A percentile compares a stretch with the other conserved stretches of the same genome.
Evolutionary conservation across 192 early-diverging fungal genomes (phyloP).

Genomic region (Backusella australiensis): DNA sequence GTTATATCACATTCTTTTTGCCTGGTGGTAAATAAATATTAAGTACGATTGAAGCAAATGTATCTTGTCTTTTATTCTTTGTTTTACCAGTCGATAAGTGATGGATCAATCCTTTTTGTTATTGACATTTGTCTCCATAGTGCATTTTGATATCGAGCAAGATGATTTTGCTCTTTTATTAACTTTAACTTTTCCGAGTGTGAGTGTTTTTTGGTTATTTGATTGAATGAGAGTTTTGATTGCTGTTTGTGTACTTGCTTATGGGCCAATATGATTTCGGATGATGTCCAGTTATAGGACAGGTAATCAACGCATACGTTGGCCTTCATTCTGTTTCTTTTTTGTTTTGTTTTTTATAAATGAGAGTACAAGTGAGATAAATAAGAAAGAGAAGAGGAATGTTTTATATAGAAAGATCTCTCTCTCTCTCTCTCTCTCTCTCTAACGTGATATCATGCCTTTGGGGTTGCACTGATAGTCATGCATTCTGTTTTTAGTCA

Average conservation of each 20-base stretch:
- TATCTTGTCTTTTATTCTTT: not conserved
- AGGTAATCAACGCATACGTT: constrained; percentile 29
- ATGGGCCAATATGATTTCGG: constrained; percentile 14
- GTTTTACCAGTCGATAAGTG: constrained; percentile 34
- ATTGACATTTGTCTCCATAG: constrained; percentile 38
- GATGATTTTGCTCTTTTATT: constrained; percentile 17
- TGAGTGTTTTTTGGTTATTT: not conserved
- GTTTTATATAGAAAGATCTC: not conserved
- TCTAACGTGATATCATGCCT: not conserved
- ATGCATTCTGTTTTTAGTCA: not conserved
- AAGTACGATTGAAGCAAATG: not conserved
- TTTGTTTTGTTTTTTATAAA: constrained; percentile 8
- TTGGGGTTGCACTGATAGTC: constrained; percentile 3
- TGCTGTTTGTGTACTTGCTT: constrained; percentile 11
- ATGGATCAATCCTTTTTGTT: constrained; percentile 19
- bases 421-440: too few species aligned
- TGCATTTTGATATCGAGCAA: constrained; percentile 33
- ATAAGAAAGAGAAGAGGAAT: not conserved
- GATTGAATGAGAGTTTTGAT: not conserved
- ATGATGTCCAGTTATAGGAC: constrained; percentile 15
- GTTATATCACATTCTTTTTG: constrained; percentile 40
- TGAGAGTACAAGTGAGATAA: not conserved
- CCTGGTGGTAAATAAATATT: constrained; percentile 7
- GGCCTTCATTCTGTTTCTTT: not conserved
- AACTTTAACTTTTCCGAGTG: not conserved